These are phyloP conservation scores for Penicillium ucsense DNA, from an alignment of 495 filamentous ascomycete species.

Conservation along the genomic window DNA sequence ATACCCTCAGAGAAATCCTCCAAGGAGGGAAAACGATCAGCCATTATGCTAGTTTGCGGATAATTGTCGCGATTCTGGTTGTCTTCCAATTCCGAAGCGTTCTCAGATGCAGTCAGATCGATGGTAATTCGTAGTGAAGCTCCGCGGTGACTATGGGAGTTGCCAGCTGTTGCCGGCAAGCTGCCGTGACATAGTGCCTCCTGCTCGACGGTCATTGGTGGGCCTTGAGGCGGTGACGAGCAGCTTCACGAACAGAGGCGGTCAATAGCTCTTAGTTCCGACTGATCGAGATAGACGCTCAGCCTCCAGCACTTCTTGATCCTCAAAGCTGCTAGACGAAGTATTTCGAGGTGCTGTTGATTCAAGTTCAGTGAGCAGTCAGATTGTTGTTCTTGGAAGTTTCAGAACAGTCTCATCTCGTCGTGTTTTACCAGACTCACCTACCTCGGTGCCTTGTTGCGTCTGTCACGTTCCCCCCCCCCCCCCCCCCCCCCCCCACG, in stretches of 20 bases:
- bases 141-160: conserved; percentile 3
- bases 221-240: too few species aligned
- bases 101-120: background rate
- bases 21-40: conserved; percentile 90
- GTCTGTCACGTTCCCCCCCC: too few species aligned
- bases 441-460: too few species aligned
- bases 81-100: background rate
- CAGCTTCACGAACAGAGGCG: conserved; percentile 9
- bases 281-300: conserved; percentile 1
- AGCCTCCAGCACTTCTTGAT: background rate
- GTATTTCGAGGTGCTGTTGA: background rate
- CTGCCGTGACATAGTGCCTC: background rate
- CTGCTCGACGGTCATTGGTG: too few species aligned
- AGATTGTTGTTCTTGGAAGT: too few species aligned
- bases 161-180: conserved; percentile 22
- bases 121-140: conserved; percentile 6
- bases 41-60: conserved; percentile 49
- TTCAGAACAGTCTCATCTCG: too few species aligned
- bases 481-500: too few species aligned
- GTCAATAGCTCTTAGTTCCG: conserved; percentile 16
- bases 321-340: background rate
- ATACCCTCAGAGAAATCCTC: conserved; percentile 91
- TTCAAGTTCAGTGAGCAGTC: too few species aligned
- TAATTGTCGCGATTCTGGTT: too few species aligned
- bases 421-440: too few species aligned